Conservation (phyloP, 345 rosid species). For the Linum tenue region DNA sequence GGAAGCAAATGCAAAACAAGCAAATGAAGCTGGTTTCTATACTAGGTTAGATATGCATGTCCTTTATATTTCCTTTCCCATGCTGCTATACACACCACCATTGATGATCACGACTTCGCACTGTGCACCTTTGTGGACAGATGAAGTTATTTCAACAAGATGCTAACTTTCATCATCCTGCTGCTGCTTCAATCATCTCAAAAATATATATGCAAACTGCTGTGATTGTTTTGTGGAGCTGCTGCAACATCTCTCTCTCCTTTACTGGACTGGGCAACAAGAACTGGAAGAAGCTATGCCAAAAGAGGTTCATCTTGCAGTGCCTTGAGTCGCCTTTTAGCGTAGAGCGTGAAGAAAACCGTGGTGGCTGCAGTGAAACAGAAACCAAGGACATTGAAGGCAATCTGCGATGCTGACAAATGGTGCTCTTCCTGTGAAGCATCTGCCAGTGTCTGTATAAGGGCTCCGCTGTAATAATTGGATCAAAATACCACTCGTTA, state of each 20-base stretch:
- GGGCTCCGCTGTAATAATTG: slow-evolving; percentile 60
- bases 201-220: neutral
- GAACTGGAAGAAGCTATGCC: slow-evolving; percentile 20
- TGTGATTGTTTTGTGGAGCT: neutral
- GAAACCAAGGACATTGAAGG: slow-evolving; percentile 69
- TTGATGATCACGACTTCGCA: neutral
- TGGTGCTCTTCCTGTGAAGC: slow-evolving; percentile 54
- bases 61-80: neutral
- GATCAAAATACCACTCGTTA: neutral
- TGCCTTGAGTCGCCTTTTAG: slow-evolving; percentile 64
- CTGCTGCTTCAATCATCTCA: neutral
- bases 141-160: slow-evolving; percentile 26
- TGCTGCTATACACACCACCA: slow-evolving; percentile 2
- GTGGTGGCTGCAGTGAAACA: slow-evolving; percentile 56
- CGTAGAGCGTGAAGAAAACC: slow-evolving; percentile 59
- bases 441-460: slow-evolving; percentile 75
- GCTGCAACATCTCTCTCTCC: neutral
- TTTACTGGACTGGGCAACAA: neutral
- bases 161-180: neutral
- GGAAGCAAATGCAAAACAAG: neutral
- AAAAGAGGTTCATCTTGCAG: slow-evolving; percentile 48
- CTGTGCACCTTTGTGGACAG: slow-evolving; percentile 9
- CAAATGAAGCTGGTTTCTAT: slow-evolving; percentile 10
- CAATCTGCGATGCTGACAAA: slow-evolving; percentile 65
- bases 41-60: slow-evolving; percentile 23